Conservation (phyloP, 352 stramenopile genomes). For the Phytophthora citricola region DNA sequence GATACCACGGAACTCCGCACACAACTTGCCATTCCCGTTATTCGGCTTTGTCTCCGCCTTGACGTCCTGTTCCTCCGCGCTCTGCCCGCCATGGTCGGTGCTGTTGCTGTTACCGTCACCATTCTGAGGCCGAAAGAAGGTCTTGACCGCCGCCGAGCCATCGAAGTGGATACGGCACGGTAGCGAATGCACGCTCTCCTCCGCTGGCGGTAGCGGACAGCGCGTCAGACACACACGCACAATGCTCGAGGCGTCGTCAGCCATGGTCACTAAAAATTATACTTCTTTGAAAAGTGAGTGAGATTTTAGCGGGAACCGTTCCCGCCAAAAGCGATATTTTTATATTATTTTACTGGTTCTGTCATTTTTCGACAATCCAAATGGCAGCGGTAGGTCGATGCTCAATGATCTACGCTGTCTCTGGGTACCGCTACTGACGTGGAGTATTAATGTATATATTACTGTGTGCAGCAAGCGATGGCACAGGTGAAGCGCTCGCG, state of each 20-base stretch:
- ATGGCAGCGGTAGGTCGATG: slow-evolving; percentile 31
- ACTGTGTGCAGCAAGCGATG: slow-evolving; percentile 1
- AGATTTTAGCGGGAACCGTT: slow-evolving; percentile 22
- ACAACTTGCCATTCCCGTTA: slow-evolving; percentile 25
- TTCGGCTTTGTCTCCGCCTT: slow-evolving; percentile 15
- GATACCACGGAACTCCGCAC: slow-evolving; percentile 75
- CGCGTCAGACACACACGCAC: slow-evolving; percentile 75
- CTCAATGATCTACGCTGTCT: background rate
- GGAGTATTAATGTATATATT: background rate
- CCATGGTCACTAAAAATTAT: slow-evolving; percentile 12
- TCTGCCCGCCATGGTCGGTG: slow-evolving; percentile 20
- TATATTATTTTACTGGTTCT: slow-evolving; percentile 1
- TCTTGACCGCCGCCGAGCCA: slow-evolving; percentile 70
- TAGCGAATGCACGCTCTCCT: slow-evolving; percentile 73
- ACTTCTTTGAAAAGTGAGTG: background rate
- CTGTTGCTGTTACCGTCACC: slow-evolving; percentile 34
- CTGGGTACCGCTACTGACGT: background rate
- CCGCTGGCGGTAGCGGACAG: slow-evolving; percentile 64
- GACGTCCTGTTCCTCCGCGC: slow-evolving; percentile 35
- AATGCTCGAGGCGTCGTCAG: slow-evolving; percentile 18
- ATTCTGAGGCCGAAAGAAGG: slow-evolving; percentile 68
- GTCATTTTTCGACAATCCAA: too few species aligned
- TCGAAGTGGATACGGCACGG: slow-evolving; percentile 79
- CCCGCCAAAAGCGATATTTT: slow-evolving; percentile 29
- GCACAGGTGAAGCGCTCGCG: slow-evolving; percentile 45